These are phyloP conservation scores for Termitomyces eurrhizus DNA, from an alignment of 768 basidiomycete species.

Conservation along the genomic window DNA sequence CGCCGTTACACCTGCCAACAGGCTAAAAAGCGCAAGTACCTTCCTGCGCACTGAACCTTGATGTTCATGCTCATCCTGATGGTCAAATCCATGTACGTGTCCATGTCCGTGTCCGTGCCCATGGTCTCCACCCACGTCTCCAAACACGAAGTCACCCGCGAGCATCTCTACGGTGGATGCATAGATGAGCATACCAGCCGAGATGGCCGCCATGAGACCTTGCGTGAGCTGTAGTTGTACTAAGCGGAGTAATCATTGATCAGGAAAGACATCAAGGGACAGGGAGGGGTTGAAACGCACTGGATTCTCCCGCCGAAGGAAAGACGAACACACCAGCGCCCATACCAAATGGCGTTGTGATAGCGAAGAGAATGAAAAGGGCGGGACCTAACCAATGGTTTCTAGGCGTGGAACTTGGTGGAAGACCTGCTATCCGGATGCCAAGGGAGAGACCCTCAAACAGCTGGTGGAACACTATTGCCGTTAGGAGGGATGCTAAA, in stretches of 20 bases:
- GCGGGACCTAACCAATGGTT: conserved; percentile 43
- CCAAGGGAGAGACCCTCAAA: conserved; percentile 85
- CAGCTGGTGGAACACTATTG: conserved; percentile 78
- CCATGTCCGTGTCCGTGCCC: conserved; percentile 20
- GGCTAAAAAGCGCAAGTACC: conserved; percentile 53
- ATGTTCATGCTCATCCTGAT: conserved; percentile 15
- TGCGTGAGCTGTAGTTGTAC: conserved; percentile 54
- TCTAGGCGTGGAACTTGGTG: conserved; percentile 26
- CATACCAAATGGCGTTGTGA: conserved; percentile 74
- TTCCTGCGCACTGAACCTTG: conserved; percentile 31
- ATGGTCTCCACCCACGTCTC: conserved; percentile 44
- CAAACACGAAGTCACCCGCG: conserved; percentile 81
- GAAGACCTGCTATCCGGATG: conserved; percentile 70
- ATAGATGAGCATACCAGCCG: conserved; percentile 81
- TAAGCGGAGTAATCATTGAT: conserved; percentile 14
- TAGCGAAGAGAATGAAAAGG: conserved; percentile 61
- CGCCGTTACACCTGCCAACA: conserved; percentile 55
- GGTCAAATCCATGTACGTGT: conserved; percentile 1
- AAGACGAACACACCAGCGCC: conserved; percentile 51
- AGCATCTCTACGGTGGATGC: conserved; percentile 86
- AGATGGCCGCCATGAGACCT: conserved; percentile 78
- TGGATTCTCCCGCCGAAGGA: conserved; percentile 12
- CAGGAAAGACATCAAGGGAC: neutral
- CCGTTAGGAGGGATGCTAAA: conserved; percentile 66
- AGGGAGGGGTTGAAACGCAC: neutral